Conservation (phyloP, 495 filamentous ascomycete genomes). For the Cladorrhinum samala region DNA sequence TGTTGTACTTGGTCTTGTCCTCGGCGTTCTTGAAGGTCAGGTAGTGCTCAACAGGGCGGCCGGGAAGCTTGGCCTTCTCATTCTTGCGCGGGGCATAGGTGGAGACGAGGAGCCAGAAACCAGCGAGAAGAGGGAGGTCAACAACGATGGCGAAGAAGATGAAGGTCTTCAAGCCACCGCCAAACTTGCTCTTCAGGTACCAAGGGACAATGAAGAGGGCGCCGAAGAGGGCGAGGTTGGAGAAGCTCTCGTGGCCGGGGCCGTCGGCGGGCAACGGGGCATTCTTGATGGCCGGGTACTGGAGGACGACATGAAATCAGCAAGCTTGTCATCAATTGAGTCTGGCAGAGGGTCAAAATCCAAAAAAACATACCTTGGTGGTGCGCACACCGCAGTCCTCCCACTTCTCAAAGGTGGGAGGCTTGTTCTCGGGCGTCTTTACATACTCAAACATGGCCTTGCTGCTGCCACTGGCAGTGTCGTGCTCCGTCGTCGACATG, state of each 20-base stretch:
- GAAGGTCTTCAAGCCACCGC: constrained; percentile 64
- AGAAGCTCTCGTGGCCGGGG: constrained; percentile 63
- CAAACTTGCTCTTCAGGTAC: constrained; percentile 61
- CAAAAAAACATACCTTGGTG: constrained; percentile 55
- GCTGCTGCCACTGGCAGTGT: constrained; percentile 33
- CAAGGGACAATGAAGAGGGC: constrained; percentile 56
- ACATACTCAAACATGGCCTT: constrained; percentile 67
- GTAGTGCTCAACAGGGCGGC: constrained; percentile 77
- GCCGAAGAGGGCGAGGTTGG: constrained; percentile 54
- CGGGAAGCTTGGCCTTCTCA: constrained; percentile 69
- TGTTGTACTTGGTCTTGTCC: constrained; percentile 66
- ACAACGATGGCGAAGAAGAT: constrained; percentile 64
- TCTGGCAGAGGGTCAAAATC: neutral
- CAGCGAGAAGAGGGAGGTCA: constrained; percentile 59
- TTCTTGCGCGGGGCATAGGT: constrained; percentile 65
- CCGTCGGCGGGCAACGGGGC: constrained; percentile 74
- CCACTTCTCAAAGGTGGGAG: constrained; percentile 49
- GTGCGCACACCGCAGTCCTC: constrained; percentile 68
- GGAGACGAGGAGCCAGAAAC: constrained; percentile 66
- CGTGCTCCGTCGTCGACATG: constrained; percentile 42
- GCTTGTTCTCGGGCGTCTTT: constrained; percentile 62
- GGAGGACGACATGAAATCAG: constrained; percentile 1
- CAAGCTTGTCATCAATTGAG: constrained; percentile 2
- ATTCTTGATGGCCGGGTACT: constrained; percentile 78
- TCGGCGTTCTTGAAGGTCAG: constrained; percentile 73